Base-by-base conservation (phyloP, 2,329 filamentous ascomycete species). In the Coleophoma cylindrospora region DNA sequence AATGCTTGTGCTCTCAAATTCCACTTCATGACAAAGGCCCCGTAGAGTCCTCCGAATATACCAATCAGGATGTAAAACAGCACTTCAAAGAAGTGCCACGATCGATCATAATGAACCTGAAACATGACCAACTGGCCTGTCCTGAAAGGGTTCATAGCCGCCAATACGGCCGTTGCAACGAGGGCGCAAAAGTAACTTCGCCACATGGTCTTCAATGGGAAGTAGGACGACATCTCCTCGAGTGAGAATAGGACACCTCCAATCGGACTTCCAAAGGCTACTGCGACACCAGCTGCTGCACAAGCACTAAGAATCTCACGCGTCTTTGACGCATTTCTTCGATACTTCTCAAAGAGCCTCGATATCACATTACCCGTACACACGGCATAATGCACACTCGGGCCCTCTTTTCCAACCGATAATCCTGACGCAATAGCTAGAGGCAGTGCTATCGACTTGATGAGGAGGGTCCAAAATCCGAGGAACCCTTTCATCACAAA, bases 401-500 rank as follows among this genome's bases (percentile, higher is more conserved):
- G 94, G 0, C 94, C 94, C 71, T 99, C 94, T 65, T 99, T 99
- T 49, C 94, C 94, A 12, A 99, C 91, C 0, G 91, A 96, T 21
- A 99, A 73, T 2, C 94, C 94, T 1, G 91, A 96, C 12, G 88
- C 91, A 66, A 99, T 99, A 40, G 92, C 89, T 41, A 99, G 74
- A 1, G 94, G 94, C 44, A 99, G 74, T 21, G 87, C 89, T 49
- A 97, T 81, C 0, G 91, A 95, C 71, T 99, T 99, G 72, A 99
- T 97, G 53, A 94, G 68, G 33, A 99, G 74, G 5, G 94, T 97
- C 81, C 90, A 91, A 61, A 86, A 86, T 17, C 92, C 91, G 14
- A 99, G 77, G 64, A 99, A 99, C 0, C 91, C 94, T 70, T 97
- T 96, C 94, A 99, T 99, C 45, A 97, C 89, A 66, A 99, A 99